Percentiles rank a stretch among this genome's conserved stretches.
These are phyloP conservation scores for Paramecium sonneborni DNA, from an alignment of 73 alveolate species.

Conservation along the genomic window DNA sequence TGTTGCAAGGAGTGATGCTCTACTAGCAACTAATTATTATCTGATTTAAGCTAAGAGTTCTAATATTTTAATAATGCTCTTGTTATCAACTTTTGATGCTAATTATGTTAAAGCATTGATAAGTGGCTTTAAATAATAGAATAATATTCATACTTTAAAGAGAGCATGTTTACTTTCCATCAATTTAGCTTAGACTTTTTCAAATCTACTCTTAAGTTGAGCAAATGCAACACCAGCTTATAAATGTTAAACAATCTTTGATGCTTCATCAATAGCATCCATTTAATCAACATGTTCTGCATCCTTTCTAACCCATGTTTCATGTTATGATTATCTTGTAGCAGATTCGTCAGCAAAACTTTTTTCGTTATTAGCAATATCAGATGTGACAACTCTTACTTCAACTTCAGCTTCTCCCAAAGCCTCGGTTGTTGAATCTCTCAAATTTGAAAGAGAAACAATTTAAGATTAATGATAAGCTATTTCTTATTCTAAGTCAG, in stretches of 20 bases:
- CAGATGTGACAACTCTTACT: slow-evolving; percentile 53
- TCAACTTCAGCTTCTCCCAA: slow-evolving; percentile 55
- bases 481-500: slow-evolving; percentile 22
- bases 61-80: slow-evolving; percentile 18
- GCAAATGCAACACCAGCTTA: slow-evolving; percentile 61
- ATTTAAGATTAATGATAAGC: slow-evolving; percentile 6
- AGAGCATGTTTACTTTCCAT: slow-evolving; percentile 45
- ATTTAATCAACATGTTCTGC: slow-evolving; percentile 46
- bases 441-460: slow-evolving; percentile 10
- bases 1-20: slow-evolving; percentile 55
- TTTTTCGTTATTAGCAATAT: slow-evolving; percentile 54
- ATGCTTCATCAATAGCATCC: slow-evolving; percentile 49
- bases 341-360: slow-evolving; percentile 3
- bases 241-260: slow-evolving; percentile 51
- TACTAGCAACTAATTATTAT: slow-evolving; percentile 52
- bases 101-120: slow-evolving; percentile 45
- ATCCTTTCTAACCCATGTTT: slow-evolving; percentile 46
- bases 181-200: slow-evolving; percentile 33
- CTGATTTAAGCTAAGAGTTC: slow-evolving; percentile 52
- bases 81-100: slow-evolving; percentile 51
- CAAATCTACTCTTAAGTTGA: slow-evolving; percentile 53
- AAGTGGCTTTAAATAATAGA: neutral
- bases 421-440: slow-evolving; percentile 40
- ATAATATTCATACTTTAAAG: neutral
- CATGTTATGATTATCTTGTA: slow-evolving; percentile 16